These are phyloP conservation scores for Vigna mungo DNA, from an alignment of 306 rosid species.

Conservation along the genomic window DNA sequence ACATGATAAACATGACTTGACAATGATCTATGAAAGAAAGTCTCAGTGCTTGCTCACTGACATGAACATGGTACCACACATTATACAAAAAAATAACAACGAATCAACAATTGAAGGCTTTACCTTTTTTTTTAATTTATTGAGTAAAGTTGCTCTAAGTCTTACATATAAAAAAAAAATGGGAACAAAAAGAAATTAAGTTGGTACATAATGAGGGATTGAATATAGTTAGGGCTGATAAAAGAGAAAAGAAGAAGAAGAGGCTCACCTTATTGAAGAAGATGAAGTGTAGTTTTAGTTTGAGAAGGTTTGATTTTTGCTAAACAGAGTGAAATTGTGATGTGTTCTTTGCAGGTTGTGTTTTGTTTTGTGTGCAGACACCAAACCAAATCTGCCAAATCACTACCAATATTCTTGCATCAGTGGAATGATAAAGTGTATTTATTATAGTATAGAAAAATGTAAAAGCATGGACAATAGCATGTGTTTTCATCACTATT, in stretches of 20 bases:
- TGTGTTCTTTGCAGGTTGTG: not conserved
- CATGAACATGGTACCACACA: slow-evolving; percentile 14
- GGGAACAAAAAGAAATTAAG: not conserved
- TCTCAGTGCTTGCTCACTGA: slow-evolving; percentile 5
- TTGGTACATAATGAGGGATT: not conserved
- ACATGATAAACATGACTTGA: slow-evolving; percentile 41
- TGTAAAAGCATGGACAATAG: too few species aligned
- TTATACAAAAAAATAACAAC: not conserved
- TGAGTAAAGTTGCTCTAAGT: not conserved
- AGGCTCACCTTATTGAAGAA: not conserved
- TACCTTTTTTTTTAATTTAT: not conserved
- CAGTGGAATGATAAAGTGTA: too few species aligned
- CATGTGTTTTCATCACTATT: too few species aligned
- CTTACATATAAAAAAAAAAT: not conserved
- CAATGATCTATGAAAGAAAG: not conserved
- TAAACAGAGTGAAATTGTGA: not conserved
- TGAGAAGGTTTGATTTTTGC: not conserved
- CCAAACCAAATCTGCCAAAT: too few species aligned
- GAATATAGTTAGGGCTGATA: not conserved
- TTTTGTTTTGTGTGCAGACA: not conserved
- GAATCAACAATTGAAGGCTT: not conserved
- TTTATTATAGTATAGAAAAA: too few species aligned
- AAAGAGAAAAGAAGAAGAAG: not conserved
- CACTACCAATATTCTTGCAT: too few species aligned
- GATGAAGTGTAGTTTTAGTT: not conserved